Evolutionary conservation across 176 grass and related monocot genomes (phyloP).

Genomic region (Juncus effusus): DNA sequence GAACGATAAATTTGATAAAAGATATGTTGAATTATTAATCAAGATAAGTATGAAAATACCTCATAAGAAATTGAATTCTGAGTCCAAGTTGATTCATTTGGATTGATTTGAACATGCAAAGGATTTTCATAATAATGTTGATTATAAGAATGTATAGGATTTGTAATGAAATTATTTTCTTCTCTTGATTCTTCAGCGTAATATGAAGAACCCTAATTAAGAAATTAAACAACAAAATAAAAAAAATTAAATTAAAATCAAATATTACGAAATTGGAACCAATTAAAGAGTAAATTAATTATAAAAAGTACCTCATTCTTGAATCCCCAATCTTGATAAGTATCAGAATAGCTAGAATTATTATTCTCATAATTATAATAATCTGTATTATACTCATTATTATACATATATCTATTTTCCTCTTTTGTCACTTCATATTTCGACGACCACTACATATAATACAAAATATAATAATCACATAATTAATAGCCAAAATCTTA

Average conservation of each 20-base stretch:
- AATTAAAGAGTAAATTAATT: not conserved
- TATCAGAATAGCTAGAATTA: constrained; percentile 41
- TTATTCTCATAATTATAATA: constrained; percentile 30
- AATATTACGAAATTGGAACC: not conserved
- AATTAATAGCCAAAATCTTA: not conserved
- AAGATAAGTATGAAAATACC: constrained; percentile 30
- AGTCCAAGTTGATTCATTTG: constrained; percentile 44
- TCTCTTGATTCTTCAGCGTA: constrained; percentile 8
- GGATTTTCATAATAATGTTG: constrained; percentile 45
- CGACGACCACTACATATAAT: constrained; percentile 24
- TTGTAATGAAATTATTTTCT: constrained; percentile 33
- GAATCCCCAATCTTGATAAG: constrained; percentile 33
- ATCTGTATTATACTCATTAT: constrained; percentile 27
- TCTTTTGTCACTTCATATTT: constrained; percentile 24
- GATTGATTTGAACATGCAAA: constrained; percentile 55
- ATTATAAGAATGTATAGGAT: constrained; percentile 52
- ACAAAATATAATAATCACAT: not conserved
- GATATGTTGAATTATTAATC: not conserved
- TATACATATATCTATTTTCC: constrained; percentile 6
- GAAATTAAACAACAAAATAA: constrained; percentile 13
- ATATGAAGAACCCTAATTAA: constrained; percentile 26
- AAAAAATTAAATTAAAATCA: constrained; percentile 3
- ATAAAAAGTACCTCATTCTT: constrained; percentile 41
- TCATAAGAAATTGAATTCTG: constrained; percentile 58
- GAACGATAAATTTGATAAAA: not conserved